These are phyloP conservation scores for Chiua sp. DNA, from an alignment of 1,284 basidiomycete species.

Conservation along the genomic window DNA sequence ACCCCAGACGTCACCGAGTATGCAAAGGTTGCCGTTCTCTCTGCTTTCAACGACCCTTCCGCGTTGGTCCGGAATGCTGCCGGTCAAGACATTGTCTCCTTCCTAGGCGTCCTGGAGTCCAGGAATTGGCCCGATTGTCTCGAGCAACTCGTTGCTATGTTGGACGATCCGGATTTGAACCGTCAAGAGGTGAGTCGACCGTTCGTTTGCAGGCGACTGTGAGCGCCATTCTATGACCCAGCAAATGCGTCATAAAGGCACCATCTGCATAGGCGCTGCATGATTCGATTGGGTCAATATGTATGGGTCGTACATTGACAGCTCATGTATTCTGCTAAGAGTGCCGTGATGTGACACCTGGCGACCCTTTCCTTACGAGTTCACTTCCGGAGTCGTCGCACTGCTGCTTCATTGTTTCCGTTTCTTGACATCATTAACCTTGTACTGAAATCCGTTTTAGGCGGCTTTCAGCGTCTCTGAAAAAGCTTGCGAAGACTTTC, in stretches of 20 bases:
- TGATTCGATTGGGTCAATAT: conserved; percentile 13
- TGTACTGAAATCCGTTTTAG: conserved; percentile 48
- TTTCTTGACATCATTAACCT: conserved; percentile 9
- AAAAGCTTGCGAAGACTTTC: conserved; percentile 97
- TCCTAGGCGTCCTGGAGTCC: conserved; percentile 86
- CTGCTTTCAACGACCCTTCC: conserved; percentile 80
- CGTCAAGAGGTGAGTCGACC: conserved; percentile 79
- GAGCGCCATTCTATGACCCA: not conserved
- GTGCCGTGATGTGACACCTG: conserved; percentile 10
- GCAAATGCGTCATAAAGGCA: conserved; percentile 1
- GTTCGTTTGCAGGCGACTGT: not conserved
- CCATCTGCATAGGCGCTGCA: conserved; percentile 1
- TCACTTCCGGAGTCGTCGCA: conserved; percentile 7
- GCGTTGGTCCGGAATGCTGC: conserved; percentile 92
- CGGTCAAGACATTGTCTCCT: conserved; percentile 88
- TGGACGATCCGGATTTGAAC: conserved; percentile 78
- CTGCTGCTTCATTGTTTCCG: conserved; percentile 2
- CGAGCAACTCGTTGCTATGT: conserved; percentile 77
- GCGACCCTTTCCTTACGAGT: not conserved
- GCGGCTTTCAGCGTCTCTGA: conserved; percentile 95
- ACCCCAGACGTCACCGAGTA: conserved; percentile 75
- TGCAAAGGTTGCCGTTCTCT: conserved; percentile 83
- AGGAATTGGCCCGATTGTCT: conserved; percentile 94
- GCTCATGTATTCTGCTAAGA: conserved; percentile 2
- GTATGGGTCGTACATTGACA: conserved; percentile 1